Evolutionary conservation across 1,139 yeast species (phyloP), one percentile per base, ranked within the genome.

Genomic region (Geotrichum candidum): DNA sequence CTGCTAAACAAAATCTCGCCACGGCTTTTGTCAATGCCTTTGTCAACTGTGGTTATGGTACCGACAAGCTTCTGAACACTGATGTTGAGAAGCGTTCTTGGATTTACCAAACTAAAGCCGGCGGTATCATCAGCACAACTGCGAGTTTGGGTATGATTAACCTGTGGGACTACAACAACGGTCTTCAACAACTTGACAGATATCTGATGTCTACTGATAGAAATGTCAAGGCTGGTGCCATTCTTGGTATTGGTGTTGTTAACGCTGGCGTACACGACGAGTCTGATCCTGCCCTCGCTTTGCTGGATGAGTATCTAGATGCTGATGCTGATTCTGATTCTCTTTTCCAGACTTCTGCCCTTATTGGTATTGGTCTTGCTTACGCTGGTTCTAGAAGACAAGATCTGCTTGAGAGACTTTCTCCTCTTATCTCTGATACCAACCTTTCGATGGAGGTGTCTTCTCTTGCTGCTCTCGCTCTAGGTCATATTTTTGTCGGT

Each of bases 1-100:
- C 97, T 53, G 97, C 97, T 23, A 92, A 91, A 73, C 98, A 94
- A 75, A 94, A 92, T 73, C 81, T 94, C 70, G 99, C 98, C n/a
- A 86, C 96, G 5, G 84, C 95, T 23, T 94, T 95, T 76, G 98
- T 92, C 59, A 95, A 91, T 72, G 89, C 94, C 3, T 90, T 92
- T 73, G 82, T 91, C 68, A 95, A 94, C 75, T 84, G 94, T 69
- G 99, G 99, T 63, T 92, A 84, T 72, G 92, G 96, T 65, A 82
- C 84, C 60, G 98, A 94, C 74, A 90, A 90, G 73, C 80, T 92
- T 67, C 79, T 92, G 65, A 68, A 72, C 51, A 68, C 69, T 11
- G 88, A 88, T 56, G 90, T 85, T 67, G 95, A 87, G 65, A 83
- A 84, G 67, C 82, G 83, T 63, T 83, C 88, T 22, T 91, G 97